Conservation (phyloP, 179 eudicot species). For the Gypsophila paniculata region DNA sequence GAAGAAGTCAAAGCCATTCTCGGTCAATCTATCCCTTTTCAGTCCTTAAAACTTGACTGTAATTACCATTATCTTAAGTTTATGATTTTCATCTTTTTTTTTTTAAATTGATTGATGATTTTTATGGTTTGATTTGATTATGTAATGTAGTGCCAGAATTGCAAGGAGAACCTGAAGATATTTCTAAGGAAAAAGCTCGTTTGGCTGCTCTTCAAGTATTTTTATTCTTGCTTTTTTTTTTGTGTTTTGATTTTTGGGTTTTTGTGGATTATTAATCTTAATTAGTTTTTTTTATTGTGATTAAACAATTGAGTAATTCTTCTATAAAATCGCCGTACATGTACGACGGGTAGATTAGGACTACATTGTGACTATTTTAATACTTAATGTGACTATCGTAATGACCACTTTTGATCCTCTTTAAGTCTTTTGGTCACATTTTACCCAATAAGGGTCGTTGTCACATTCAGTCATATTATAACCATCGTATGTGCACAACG, state of each 20-base stretch:
- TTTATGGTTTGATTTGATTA: neutral
- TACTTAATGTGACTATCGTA: too few relatives aligned
- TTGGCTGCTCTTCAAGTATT: conserved; percentile 75
- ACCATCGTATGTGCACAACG: too few relatives aligned
- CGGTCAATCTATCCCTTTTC: conserved; percentile 78
- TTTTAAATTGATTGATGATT: neutral
- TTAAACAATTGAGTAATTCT: too few relatives aligned
- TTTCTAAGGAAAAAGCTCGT: conserved; percentile 89
- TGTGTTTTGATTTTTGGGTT: neutral
- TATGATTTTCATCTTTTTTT: neutral
- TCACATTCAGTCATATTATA: too few relatives aligned
- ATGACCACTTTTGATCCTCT: too few relatives aligned
- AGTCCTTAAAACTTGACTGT: conserved; percentile 81
- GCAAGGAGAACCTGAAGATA: conserved; percentile 96
- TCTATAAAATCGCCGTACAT: too few relatives aligned
- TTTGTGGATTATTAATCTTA: neutral
- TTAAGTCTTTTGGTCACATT: too few relatives aligned
- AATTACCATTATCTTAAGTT: neutral
- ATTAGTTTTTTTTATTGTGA: neutral
- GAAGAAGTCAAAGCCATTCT: conserved; percentile 85
- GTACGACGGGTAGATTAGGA: too few relatives aligned
- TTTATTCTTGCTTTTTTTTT: neutral
- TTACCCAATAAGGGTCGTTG: too few relatives aligned
- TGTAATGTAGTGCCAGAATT: conserved; percentile 71
- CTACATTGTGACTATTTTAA: too few relatives aligned